phyloP scores from a whole-genome alignment of 2,329 filamentous ascomycete species.

The Aspergillus oerlinghausenensis region DNA sequence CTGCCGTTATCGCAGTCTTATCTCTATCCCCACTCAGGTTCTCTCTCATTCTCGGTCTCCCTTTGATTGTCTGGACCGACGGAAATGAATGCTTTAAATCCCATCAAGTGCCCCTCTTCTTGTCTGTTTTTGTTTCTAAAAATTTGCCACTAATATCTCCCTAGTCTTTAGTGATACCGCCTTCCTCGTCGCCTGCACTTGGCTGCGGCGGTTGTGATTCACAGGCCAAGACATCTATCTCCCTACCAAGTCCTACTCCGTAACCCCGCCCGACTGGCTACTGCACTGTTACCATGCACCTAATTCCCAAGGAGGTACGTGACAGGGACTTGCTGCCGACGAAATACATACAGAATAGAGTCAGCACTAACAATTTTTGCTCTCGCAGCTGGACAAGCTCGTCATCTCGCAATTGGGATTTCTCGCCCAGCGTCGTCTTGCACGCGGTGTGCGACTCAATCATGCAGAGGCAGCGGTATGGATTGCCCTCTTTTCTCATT shows the following conservation, averaged over 20 bases:
- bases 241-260: not conserved
- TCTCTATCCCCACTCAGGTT: slow-evolving; percentile 13
- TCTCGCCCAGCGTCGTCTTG: slow-evolving; percentile 81
- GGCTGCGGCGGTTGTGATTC: slow-evolving; percentile 8
- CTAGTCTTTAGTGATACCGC: not conserved
- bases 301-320: slow-evolving; percentile 44
- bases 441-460: slow-evolving; percentile 82
- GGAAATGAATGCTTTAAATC: not conserved
- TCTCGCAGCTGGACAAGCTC: slow-evolving; percentile 83
- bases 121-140: slow-evolving; percentile 2
- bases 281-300: slow-evolving; percentile 36
- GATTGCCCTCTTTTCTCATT: slow-evolving; percentile 1
- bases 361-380: not conserved
- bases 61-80: no score
- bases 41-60: not conserved
- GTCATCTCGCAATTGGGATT: slow-evolving; percentile 82
- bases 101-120: slow-evolving; percentile 1
- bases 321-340: not conserved
- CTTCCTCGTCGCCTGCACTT: not conserved
- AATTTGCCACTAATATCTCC: not conserved
- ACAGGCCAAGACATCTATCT: slow-evolving; percentile 8
- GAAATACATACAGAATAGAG: not conserved
- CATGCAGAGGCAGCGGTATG: slow-evolving; percentile 78
- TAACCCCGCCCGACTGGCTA: not conserved
- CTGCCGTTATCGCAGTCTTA: slow-evolving; percentile 14